Base-by-base conservation (phyloP, 1,284 basidiomycete genomes). In the Hemileia vastatrix region DNA sequence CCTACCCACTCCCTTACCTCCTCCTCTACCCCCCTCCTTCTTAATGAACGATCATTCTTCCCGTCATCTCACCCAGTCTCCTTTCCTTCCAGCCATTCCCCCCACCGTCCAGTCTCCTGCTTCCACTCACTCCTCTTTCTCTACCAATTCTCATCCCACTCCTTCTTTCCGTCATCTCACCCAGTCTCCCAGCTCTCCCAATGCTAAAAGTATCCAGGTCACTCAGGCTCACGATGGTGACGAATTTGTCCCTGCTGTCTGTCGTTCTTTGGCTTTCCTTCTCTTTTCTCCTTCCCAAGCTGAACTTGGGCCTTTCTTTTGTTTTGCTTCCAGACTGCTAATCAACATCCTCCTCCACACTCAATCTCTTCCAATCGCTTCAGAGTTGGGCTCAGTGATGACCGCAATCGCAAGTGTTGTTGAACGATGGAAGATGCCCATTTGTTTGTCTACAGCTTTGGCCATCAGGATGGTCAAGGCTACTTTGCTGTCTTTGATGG, bases 401-500 rank as follows among this genome's bases (percentile, higher is more conserved):
- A 96, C 78, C 73, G 78, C 51, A 83, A 83, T 70, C 90, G 87
- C 76, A 89, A 92, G 57, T 84, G 88, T 68, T 81, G 95, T 64
- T 81, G 94, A 66, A 90, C 87, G 36, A 98, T 98, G 95, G 95
- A 98, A 77, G 95, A 98, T 76, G 84, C 93, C 0, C 93, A 98
- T 76, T 90, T 90, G 32, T 96, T 96, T 72, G 83, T 97, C 58
- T 88, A 93, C 67, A 91, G 96, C 74, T 98, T 90, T 76, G 91
- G 85, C 24, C 84, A 85, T 36, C 81, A 98, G 11, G 83, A 85
- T 50, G 94, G 94, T 0, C 95, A 99, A 76, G 93, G 91, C 6
- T 97, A 95, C 80, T 97, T 95, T 75, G 92, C 92, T 9, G 85
- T 99, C 49, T 99, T 98, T 72, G 95, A 99, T 71, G 95, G 95